Evolutionary conservation across 371 early-diverging fungal species (phyloP), one percentile per base, ranked within the genome.

Genomic region (Cokeromyces recurvatus): DNA sequence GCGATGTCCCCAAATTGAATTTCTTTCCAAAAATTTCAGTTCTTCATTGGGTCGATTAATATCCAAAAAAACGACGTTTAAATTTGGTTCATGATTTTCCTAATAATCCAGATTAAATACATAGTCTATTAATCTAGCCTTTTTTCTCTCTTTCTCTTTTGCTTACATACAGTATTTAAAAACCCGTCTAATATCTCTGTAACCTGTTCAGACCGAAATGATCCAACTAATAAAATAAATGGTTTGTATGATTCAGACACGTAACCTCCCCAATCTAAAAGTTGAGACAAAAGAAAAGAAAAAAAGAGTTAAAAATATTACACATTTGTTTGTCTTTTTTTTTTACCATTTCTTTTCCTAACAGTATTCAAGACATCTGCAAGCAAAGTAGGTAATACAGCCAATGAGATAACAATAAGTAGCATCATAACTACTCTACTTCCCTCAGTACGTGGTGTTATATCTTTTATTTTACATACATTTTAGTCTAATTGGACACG

Each of bases 351-450:
- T 31, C 68, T 59, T 38, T 73, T 66, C 11, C 68, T 67, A 3
- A 82, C 32, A 0, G 86, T 84, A 17, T 78, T 82, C 7, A 82
- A 51, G 1, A 75, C 67, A 42, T 74, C 76, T 3, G 77, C 62
- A 34, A 84, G 66, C 23, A 87, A 51, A 20, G 72, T 66, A 3
- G 87, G 88, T 5, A 90, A 46, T 8, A 86, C 58, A 5, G 78
- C 72, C 27, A 90, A 59, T 12, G 86, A 73, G 4, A 83, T 71
- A 21, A 86, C 61, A 48, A 90, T 89, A 20, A 88, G 50, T 3
- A 81, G 6, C 63, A 90, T 79, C 57, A 87, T 77, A 9, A 86
- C 82, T 3, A 82, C n/a, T 41, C 79, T 65, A 32, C 82, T 82
- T 3, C 71, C 77, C 5, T 68, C 59, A 0, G 86, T 74, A 24